Evolutionary conservation across 371 early-diverging fungal species (phyloP), one percentile per base, ranked within the genome.

Genomic region (Mucor mucedo): DNA sequence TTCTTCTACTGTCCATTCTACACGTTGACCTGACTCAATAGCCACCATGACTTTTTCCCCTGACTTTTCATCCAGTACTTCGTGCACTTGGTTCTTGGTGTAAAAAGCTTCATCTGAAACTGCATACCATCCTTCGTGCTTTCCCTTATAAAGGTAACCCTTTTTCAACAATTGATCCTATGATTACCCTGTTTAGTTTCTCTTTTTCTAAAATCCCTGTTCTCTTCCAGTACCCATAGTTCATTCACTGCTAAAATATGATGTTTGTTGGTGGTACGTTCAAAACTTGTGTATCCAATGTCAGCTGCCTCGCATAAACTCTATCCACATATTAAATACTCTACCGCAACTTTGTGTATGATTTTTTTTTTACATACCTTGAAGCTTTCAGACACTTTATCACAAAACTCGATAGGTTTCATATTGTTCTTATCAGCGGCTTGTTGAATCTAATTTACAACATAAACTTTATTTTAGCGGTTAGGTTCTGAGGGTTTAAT

Each of bases 71-170:
- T 87, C 86, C 0, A 61, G 58, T n/a, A 77, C 73, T 63, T 91
- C 85, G 42, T 89, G 84, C 0, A 96, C 88, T 69, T 95, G 93
- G 1, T 76, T 74, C 5, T 77, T 76, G 0, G 95, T 80, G 66
- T 94, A 94, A 69, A 95, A 98, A 0, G 95, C 92, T 77, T 98
- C 98, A 68, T 98, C 98, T 2, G 96, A 94, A 1, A 96, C 87
- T 4, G 94, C 91, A 77, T 98, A 98, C 96, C 97, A 98, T 14
- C 98, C 98, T 54, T 91, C 87, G 63, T 97, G 95, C 21, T 76
- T 75, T 21, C 95, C 97, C 73, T 94, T 95, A 77, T 97, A 97
- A 27, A 98, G 90, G 63, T 87, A 87, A 4, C 95, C 96, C n/a
- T 75, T 80, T 5, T 84, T 76, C 33, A 81, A 77, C 14, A 98